Percentiles rank a stretch among this genome's conserved stretches.
phyloP scores from a whole-genome alignment of 2,329 filamentous ascomycete genomes.

The Stylonectria norvegica region DNA sequence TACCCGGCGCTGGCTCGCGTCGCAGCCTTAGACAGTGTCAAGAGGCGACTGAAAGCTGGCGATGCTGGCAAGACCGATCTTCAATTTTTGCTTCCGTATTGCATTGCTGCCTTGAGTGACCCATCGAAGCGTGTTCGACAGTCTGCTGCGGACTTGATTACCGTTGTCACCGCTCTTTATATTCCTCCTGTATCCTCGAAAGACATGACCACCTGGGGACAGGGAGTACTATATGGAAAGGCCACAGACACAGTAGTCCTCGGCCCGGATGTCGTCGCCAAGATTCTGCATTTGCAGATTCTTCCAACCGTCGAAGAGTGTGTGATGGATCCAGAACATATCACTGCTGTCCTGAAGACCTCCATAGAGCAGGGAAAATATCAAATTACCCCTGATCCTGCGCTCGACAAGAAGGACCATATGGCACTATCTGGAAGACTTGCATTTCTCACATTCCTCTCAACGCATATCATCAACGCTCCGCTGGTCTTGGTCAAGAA shows the following conservation, averaged over 20 bases:
- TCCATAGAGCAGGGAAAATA: slow-evolving; percentile 41
- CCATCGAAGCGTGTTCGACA: slow-evolving; percentile 71
- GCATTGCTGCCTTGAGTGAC: slow-evolving; percentile 71
- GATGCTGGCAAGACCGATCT: slow-evolving; percentile 58
- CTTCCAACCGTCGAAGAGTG: slow-evolving; percentile 80
- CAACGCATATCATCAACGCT: slow-evolving; percentile 66
- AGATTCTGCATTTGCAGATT: slow-evolving; percentile 64
- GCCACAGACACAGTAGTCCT: slow-evolving; percentile 55
- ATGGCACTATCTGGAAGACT: slow-evolving; percentile 60
- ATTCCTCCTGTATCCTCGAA: slow-evolving; percentile 34
- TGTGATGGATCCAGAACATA: slow-evolving; percentile 70
- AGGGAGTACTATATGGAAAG: slow-evolving; percentile 62
- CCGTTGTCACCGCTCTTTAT: slow-evolving; percentile 52
- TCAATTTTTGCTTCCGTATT: slow-evolving; percentile 80
- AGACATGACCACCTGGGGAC: slow-evolving; percentile 54
- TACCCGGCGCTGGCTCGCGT: slow-evolving; percentile 66
- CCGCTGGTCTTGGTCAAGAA: slow-evolving; percentile 68
- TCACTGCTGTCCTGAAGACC: slow-evolving; percentile 57
- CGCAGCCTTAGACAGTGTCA: slow-evolving; percentile 64
- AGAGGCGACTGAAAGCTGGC: slow-evolving; percentile 51
- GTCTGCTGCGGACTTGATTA: slow-evolving; percentile 66
- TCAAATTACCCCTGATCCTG: slow-evolving; percentile 28
- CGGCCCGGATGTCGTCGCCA: slow-evolving; percentile 52
- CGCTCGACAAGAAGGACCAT: slow-evolving; percentile 50
- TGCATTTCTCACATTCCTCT: slow-evolving; percentile 67